Evolutionary conservation across 768 basidiomycete genomes (phyloP).

Genomic region (Megacollybia marginata): DNA sequence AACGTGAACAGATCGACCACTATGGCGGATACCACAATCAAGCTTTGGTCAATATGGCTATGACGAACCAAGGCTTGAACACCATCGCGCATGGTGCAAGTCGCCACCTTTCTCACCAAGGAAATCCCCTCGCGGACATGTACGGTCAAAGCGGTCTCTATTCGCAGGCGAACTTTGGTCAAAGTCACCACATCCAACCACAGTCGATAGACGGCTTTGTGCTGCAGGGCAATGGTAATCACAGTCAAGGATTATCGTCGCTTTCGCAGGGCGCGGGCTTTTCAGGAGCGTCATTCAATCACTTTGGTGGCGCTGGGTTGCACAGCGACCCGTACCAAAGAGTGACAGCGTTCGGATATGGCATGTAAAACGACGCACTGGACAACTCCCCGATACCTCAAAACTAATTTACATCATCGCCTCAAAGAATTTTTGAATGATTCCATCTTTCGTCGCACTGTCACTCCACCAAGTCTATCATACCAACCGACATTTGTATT

Average conservation of each 20-base stretch:
- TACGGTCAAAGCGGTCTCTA: conserved; percentile 64
- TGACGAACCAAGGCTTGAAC: conserved; percentile 51
- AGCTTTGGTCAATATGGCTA: conserved; percentile 48
- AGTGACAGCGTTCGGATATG: conserved; percentile 58
- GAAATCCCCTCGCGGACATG: conserved; percentile 53
- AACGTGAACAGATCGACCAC: conserved; percentile 83
- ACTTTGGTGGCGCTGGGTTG: conserved; percentile 50
- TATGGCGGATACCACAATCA: conserved; percentile 56
- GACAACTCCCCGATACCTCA: conserved; percentile 18
- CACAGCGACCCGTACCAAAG: conserved; percentile 75
- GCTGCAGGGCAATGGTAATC: conserved; percentile 63
- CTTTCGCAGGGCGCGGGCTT: conserved; percentile 52
- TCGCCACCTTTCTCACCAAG: conserved; percentile 52
- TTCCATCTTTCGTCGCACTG: conserved; percentile 26
- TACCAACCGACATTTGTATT: conserved; percentile 65
- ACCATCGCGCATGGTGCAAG: conserved; percentile 30
- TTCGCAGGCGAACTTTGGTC: conserved; percentile 51
- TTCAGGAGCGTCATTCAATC: conserved; percentile 46
- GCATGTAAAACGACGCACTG: conserved; percentile 47
- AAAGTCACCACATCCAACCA: conserved; percentile 55
- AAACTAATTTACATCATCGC: conserved; percentile 34
- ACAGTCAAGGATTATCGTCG: conserved; percentile 55
- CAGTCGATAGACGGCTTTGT: conserved; percentile 80
- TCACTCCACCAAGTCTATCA: conserved; percentile 37
- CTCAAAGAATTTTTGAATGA: conserved; percentile 30